A percentile compares a stretch with the other conserved stretches of the same genome.
Conservation (phyloP, 148 eudicot genomes). For the Persicaria maculosa region DNA sequence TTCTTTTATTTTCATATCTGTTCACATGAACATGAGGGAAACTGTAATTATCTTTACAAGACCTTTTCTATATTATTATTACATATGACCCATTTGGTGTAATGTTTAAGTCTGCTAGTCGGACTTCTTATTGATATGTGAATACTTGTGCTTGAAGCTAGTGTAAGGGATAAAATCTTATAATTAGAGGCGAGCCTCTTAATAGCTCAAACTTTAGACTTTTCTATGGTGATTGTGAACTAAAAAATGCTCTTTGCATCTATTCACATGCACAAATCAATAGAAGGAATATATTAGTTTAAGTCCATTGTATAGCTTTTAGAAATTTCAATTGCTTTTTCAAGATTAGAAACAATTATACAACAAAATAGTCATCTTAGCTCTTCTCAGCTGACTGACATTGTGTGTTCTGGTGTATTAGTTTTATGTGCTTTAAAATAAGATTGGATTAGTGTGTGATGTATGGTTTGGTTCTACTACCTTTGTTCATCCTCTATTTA, state of each 20-base stretch:
- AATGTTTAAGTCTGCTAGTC: too few relatives aligned
- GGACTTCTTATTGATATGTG: not conserved
- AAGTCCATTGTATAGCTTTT: not conserved
- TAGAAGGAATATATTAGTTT: not conserved
- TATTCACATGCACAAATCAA: not conserved
- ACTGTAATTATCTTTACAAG: not conserved
- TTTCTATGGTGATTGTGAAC: not conserved
- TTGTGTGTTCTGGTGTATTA: not conserved
- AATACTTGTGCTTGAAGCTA: not conserved
- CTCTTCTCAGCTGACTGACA: not conserved
- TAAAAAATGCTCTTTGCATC: not conserved
- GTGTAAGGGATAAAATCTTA: not conserved
- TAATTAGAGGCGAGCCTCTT: not conserved
- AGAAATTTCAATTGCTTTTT: not conserved
- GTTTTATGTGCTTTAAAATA: not conserved
- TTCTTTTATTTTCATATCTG: not conserved
- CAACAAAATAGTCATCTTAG: too few relatives aligned
- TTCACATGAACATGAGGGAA: not conserved
- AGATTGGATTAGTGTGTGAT: not conserved
- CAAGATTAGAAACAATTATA: too few relatives aligned
- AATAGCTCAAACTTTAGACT: not conserved
- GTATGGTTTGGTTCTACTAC: not conserved
- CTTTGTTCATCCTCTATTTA: not conserved
- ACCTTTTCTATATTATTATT: too few relatives aligned
- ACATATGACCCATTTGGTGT: not conserved